A percentile compares a stretch with the other conserved stretches of the same genome.
Conservation (phyloP, 202 grass and related monocot genomes). For the Setaria viridis region DNA sequence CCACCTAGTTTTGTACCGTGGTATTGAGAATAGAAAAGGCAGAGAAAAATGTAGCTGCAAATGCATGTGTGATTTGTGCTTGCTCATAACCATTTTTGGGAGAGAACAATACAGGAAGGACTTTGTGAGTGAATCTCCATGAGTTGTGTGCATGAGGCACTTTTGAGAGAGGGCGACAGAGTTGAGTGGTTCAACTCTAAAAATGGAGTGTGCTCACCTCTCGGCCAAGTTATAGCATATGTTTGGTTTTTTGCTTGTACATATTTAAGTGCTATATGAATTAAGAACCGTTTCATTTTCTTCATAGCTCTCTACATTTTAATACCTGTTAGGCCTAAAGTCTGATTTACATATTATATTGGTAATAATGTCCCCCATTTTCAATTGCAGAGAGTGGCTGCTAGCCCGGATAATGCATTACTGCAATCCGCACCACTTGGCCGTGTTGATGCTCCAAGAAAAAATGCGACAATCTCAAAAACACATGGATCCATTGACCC, state of each 20-base stretch:
- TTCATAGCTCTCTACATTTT: not conserved
- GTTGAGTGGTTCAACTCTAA: not conserved
- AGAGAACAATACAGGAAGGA: not conserved
- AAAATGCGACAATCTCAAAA: conserved; percentile 36
- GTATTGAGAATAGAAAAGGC: not conserved
- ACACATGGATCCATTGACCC: conserved; percentile 36
- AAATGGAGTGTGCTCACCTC: not conserved
- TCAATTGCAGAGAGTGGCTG: conserved; percentile 52
- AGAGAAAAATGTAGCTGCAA: not conserved
- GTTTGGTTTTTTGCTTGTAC: not conserved
- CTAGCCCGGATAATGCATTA: conserved; percentile 50
- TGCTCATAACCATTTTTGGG: not conserved
- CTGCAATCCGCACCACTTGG: conserved; percentile 49
- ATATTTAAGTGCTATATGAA: not conserved
- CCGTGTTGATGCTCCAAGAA: conserved; percentile 47
- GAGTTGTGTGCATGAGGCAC: not conserved
- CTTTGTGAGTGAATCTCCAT: not conserved
- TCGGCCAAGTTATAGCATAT: not conserved
- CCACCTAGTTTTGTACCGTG: not conserved
- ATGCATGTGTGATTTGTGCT: not conserved
- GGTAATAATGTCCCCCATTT: conserved; percentile 26
- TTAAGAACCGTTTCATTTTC: not conserved
- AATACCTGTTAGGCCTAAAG: not conserved
- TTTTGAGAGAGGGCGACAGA: not conserved
- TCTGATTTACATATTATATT: not conserved